Percentiles rank a stretch among this genome's conserved stretches.
Evolutionary conservation across 306 rosid genomes (phyloP).

Genomic region (Calophaca sinica): DNA sequence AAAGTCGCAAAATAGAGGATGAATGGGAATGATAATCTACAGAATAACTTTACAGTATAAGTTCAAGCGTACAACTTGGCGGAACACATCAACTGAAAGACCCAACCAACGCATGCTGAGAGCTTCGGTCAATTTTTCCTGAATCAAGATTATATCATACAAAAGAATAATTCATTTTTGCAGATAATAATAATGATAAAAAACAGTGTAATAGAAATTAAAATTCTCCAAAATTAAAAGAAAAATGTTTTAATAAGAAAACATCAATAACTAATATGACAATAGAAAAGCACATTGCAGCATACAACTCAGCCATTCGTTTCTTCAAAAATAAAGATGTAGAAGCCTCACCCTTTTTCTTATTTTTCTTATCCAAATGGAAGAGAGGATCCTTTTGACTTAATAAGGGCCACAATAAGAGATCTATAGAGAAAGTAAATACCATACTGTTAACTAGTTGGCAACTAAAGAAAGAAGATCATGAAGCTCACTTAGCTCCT

Average conservation of each 20-base stretch:
- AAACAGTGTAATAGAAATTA: conserved; percentile 1
- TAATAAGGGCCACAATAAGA: too few relatives aligned
- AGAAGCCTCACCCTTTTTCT: too few relatives aligned
- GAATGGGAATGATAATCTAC: conserved; percentile 48
- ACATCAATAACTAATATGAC: background rate
- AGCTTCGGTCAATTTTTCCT: conserved; percentile 51
- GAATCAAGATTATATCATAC: conserved; percentile 47
- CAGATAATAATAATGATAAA: background rate
- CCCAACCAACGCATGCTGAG: conserved; percentile 81
- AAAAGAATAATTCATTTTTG: conserved; percentile 1
- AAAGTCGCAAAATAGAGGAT: conserved; percentile 36
- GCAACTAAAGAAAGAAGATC: too few relatives aligned
- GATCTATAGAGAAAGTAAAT: too few relatives aligned
- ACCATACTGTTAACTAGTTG: too few relatives aligned
- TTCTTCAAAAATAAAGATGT: too few relatives aligned
- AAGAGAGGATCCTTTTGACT: too few relatives aligned
- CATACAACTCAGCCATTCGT: too few relatives aligned
- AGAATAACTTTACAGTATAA: conserved; percentile 84
- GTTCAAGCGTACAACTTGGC: conserved; percentile 72
- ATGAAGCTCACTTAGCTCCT: background rate
- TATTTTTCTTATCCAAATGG: too few relatives aligned
- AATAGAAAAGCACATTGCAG: too few relatives aligned
- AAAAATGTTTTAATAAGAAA: background rate
- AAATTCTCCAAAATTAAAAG: background rate
- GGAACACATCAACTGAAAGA: conserved; percentile 63